Base-by-base conservation (phyloP, 75 land plant species). In the Pinus albicaulis region DNA sequence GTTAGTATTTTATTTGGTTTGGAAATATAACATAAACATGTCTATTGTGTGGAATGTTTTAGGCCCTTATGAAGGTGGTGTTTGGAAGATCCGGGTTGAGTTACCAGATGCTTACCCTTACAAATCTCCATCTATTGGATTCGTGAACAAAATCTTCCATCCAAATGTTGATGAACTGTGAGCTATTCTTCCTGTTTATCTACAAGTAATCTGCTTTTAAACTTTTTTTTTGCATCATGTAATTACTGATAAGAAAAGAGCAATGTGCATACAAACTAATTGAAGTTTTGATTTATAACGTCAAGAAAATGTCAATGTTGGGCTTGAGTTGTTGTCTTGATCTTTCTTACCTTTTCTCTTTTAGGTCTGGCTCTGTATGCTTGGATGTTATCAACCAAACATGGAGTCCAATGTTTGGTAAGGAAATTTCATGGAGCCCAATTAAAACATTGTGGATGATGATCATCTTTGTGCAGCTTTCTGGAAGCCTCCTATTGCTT, bases 51-150 rank as follows among this genome's bases (percentile, higher is more conserved):
- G 71, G 44, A 36, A 64, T n/a, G 20, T 80, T 79, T 55, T 80
- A 95, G 98, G 98, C 70, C 89, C 89, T 64, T 95, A 95, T 80
- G 89, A 90, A 78, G 92, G 90, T 80, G 98, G 98, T 16, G 87
- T 89, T 56, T 95, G 98, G 98, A 95, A 92, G 80, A 84, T 95
- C 55, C 91, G 89, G 6, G 98, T 92, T 56, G 98, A 92, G 83
- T 86, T 95, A 57, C 98, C 98, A 59, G 95, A 92, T 81, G 93
- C 93, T 71, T 95, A 95, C 74, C 98, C 98, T 28, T 95, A 95
- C 90, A 95, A 95, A 76, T 92, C 98, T 75, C 98, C 98, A 52
- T 95, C 98, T 10, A 92, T 95, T 86, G 95, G 95, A 12, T 95
- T 95, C 75, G 71, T 95, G 74, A 95, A 95, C 93, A 88, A 84